Evolutionary conservation across 106 monocot species (phyloP), one percentile per base, ranked within the genome.

Genomic region (Hemerocallis citrina): DNA sequence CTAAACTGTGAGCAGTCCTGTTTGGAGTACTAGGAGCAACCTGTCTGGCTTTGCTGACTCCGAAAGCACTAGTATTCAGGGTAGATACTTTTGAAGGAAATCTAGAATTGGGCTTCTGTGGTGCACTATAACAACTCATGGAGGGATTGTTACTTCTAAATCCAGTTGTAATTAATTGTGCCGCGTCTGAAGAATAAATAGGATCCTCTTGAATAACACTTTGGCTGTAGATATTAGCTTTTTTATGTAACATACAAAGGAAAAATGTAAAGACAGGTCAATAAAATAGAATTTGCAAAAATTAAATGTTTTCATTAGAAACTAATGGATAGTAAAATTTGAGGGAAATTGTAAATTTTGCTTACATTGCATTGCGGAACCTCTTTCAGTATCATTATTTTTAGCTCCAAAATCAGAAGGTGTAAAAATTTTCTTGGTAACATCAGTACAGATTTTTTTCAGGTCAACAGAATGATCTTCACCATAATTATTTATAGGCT

Each of bases 191-290:
- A 29, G 62, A 33, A 41, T 49, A 34, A 47, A 52, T 42, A 10
- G 72, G 48, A 68, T 44, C 57, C 27, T 43, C 74, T 66, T 43
- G 40, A 22, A 42, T 14, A 66, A 63, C 58, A 44, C 61, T 65
- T 71, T 70, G 58, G 55, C 19, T 37, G 50, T 22, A 43, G 59
- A 73, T 73, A 42, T 70, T 75, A 64, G 72, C 84, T 85, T 66
- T 58, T 62, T 61, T 33, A 27, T 35, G 42, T 14, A 52, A 39
- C 40, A 36, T n/a, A 41, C 0, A 50, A 68, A 43, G 39, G 32
- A 28, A 77, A 71, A 34, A 65, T 14, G 55, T 62, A 12, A 52
- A 51, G 16, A n/a, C n/a, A 51, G 16, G 32, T 40, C 5, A 39
- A 34, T 10, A 25, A 37, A 10, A 21, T 8, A 1, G 34, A 35